A percentile compares a stretch with the other conserved stretches of the same genome.
These are phyloP conservation scores for Malbranchea zuffiana DNA, from an alignment of 2,329 filamentous ascomycete species.

Conservation along the genomic window DNA sequence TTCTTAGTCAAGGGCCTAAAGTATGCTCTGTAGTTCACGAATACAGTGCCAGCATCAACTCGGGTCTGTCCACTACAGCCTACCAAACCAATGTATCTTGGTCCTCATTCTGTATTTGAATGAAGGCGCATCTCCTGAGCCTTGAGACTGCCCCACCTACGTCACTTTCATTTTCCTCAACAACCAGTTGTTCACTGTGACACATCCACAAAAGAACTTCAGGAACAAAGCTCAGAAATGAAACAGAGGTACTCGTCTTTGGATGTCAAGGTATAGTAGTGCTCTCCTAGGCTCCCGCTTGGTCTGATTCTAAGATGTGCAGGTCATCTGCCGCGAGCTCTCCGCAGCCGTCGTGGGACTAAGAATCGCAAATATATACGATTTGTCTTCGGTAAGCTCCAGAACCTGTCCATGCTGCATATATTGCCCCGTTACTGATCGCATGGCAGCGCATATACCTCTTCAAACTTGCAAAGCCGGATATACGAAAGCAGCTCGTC, in stretches of 20 bases:
- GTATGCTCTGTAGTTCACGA: no score
- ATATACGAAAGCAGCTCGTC: slow-evolving; percentile 77
- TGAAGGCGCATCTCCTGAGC: no score
- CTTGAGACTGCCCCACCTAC: slow-evolving; percentile 16
- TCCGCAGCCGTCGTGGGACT: slow-evolving; percentile 62
- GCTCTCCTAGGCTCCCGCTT: background rate
- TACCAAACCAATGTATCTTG: no score
- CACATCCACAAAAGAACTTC: no score
- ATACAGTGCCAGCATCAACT: no score
- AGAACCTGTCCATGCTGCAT: background rate
- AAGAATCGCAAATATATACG: slow-evolving; percentile 87
- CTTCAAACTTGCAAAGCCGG: slow-evolving; percentile 85
- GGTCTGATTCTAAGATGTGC: no score
- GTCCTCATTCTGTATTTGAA: no score
- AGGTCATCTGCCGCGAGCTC: slow-evolving; percentile 94
- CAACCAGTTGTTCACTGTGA: background rate
- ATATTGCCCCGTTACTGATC: slow-evolving; percentile 11
- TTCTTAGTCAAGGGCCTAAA: no score
- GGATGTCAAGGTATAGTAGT: slow-evolving; percentile 43
- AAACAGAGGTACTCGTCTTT: slow-evolving; percentile 50
- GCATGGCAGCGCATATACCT: slow-evolving; percentile 67
- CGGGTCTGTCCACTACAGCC: no score
- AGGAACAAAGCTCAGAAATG: no score
- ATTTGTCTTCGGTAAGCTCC: slow-evolving; percentile 61
- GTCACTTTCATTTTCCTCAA: no score